Percentiles rank a stretch among this genome's conserved stretches.
phyloP scores from a whole-genome alignment of 2,329 filamentous ascomycete genomes.

The Dendrostoma leiphaemia region DNA sequence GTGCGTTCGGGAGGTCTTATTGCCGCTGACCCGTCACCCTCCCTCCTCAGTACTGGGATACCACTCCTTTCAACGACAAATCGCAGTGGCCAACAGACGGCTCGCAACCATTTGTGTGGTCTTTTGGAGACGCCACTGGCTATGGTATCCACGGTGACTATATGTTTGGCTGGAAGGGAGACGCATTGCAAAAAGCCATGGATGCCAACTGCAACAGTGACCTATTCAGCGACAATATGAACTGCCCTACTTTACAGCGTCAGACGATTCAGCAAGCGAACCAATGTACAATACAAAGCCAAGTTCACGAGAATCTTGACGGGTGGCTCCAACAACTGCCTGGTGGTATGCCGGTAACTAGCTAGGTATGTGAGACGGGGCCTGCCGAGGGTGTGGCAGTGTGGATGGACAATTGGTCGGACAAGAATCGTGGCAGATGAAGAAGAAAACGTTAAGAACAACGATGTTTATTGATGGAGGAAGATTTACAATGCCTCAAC shows the following conservation, averaged over 20 bases:
- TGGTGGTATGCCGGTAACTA: not conserved
- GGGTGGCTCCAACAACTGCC: not conserved
- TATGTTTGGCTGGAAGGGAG: constrained; percentile 29
- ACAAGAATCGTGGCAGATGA: too few relatives aligned
- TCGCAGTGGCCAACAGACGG: too few relatives aligned
- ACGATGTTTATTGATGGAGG: too few relatives aligned
- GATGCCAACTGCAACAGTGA: constrained; percentile 18
- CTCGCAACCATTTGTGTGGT: constrained; percentile 28
- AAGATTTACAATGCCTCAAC: too few relatives aligned
- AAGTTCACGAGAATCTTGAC: not conserved
- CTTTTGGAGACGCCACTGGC: constrained; percentile 31
- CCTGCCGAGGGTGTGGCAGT: too few relatives aligned
- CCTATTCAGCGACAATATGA: not conserved
- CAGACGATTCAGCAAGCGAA: not conserved
- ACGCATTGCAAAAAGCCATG: constrained; percentile 29
- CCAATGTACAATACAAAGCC: not conserved
- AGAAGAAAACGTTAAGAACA: too few relatives aligned
- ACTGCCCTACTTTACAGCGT: not conserved
- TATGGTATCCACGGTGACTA: constrained; percentile 35
- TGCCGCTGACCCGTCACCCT: too few relatives aligned
- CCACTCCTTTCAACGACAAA: too few relatives aligned
- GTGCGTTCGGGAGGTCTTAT: too few relatives aligned
- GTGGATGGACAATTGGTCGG: too few relatives aligned
- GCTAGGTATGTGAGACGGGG: not conserved
- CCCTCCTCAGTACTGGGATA: too few relatives aligned